These are phyloP conservation scores for Claviceps digitariae DNA, from an alignment of 2,329 filamentous ascomycete genomes.

Conservation along the genomic window DNA sequence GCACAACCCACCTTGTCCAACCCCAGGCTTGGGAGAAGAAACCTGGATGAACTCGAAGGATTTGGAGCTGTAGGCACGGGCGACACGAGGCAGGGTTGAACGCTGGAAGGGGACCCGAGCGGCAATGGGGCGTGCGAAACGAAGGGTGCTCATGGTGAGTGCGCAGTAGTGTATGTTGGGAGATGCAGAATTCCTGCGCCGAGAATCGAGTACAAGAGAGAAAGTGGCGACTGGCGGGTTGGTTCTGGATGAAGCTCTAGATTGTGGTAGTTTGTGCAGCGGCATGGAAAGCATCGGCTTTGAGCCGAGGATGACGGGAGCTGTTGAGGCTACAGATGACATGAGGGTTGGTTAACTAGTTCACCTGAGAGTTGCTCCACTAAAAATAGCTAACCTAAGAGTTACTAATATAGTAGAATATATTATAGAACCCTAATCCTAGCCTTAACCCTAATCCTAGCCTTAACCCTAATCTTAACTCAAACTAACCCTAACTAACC, in stretches of 20 bases:
- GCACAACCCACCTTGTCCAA: constrained; percentile 59
- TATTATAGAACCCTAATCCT: no score
- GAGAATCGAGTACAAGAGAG: no score
- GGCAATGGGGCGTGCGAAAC: constrained; percentile 46
- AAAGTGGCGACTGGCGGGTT: not conserved
- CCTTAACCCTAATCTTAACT: no score
- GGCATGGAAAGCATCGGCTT: constrained; percentile 18
- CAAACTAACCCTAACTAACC: no score
- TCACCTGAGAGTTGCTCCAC: no score
- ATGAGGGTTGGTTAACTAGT: no score
- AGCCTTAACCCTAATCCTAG: no score
- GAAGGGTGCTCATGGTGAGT: constrained; percentile 36
- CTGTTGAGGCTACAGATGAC: no score
- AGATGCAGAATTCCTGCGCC: not conserved
- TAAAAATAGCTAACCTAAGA: no score
- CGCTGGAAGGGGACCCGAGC: constrained; percentile 33
- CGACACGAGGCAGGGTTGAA: constrained; percentile 41
- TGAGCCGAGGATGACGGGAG: constrained; percentile 13
- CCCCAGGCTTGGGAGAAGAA: constrained; percentile 73
- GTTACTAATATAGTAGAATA: no score
- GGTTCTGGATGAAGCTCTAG: not conserved
- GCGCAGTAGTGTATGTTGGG: not conserved
- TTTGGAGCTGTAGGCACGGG: constrained; percentile 38
- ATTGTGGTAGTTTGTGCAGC: no score
- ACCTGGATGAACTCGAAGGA: constrained; percentile 73